Percentiles rank a stretch among this genome's conserved stretches.
Evolutionary conservation across 2,329 filamentous ascomycete genomes (phyloP).

Genomic region (Nothopassalora personata): DNA sequence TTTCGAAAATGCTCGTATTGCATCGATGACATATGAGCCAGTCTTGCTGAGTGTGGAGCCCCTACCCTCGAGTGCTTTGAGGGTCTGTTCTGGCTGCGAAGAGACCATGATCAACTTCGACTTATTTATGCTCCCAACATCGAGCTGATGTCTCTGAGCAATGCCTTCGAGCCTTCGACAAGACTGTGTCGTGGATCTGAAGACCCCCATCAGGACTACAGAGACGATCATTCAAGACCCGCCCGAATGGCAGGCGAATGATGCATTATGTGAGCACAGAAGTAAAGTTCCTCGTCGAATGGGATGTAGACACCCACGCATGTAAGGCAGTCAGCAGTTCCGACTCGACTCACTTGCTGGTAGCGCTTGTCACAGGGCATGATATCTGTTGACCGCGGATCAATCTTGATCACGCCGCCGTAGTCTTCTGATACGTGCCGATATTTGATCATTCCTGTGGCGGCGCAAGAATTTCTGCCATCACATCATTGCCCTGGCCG

Average conservation of each 20-base stretch:
- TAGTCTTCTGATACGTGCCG: neutral
- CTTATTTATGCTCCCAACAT: neutral
- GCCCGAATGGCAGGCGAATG: neutral
- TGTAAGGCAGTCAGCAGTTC: constrained; percentile 4
- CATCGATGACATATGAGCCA: neutral
- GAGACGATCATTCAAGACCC: neutral
- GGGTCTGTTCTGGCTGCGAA: neutral
- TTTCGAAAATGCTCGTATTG: neutral
- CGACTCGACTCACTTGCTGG: neutral
- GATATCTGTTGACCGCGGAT: neutral
- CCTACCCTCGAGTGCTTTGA: neutral
- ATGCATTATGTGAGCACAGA: constrained; percentile 9
- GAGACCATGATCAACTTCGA: neutral
- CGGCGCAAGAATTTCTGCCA: neutral
- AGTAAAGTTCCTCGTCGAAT: constrained; percentile 1
- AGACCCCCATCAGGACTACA: neutral
- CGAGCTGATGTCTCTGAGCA: neutral
- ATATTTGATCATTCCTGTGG: neutral
- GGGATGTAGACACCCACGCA: constrained; percentile 6
- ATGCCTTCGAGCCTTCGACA: neutral
- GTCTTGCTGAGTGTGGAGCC: neutral
- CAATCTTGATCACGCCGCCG: neutral
- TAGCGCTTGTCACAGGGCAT: neutral
- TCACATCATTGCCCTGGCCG: neutral
- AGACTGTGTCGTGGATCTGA: neutral